Percentiles rank a stretch among this genome's conserved stretches.
Conservation (phyloP, 495 filamentous ascomycete species). For the Podospora pseudopauciseta region DNA sequence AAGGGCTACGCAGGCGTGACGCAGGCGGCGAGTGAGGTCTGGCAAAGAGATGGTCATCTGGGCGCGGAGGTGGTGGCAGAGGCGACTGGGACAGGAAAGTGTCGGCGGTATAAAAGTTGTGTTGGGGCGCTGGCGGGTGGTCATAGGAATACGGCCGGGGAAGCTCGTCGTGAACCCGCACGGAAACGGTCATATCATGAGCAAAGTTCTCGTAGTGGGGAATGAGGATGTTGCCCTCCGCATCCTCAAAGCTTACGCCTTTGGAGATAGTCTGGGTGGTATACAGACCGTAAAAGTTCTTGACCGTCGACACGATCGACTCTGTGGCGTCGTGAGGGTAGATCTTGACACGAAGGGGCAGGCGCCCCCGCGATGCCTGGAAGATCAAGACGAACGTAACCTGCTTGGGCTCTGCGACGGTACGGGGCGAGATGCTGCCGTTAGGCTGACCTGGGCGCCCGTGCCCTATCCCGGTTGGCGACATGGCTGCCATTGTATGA, state of each 20-base stretch:
- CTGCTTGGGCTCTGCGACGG: constrained; percentile 60
- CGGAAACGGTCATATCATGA: constrained; percentile 84
- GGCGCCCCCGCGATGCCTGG: constrained; percentile 67
- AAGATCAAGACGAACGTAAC: constrained; percentile 84
- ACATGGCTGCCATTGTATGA: constrained; percentile 18
- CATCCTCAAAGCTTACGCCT: constrained; percentile 89
- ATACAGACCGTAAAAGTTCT: constrained; percentile 95
- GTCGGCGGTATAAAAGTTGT: constrained; percentile 26
- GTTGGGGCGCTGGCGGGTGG: constrained; percentile 35
- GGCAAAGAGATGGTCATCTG: constrained; percentile 52
- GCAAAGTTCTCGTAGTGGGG: constrained; percentile 90
- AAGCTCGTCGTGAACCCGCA: constrained; percentile 73
- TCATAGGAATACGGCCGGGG: constrained; percentile 40
- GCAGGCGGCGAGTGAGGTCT: constrained; percentile 62
- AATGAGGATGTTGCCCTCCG: constrained; percentile 80
- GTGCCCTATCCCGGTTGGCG: constrained; percentile 17
- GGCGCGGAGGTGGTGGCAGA: constrained; percentile 49
- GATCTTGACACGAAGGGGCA: constrained; percentile 89
- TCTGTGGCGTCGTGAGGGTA: constrained; percentile 91
- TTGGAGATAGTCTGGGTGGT: constrained; percentile 58
- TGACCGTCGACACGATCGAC: constrained; percentile 92
- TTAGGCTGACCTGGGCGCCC: constrained; percentile 21
- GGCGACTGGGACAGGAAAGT: constrained; percentile 34
- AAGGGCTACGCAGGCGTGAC: constrained; percentile 75
- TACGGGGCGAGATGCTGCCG: constrained; percentile 46